These are phyloP conservation scores for Triadica sebifera DNA, from an alignment of 345 rosid species.

Conservation along the genomic window DNA sequence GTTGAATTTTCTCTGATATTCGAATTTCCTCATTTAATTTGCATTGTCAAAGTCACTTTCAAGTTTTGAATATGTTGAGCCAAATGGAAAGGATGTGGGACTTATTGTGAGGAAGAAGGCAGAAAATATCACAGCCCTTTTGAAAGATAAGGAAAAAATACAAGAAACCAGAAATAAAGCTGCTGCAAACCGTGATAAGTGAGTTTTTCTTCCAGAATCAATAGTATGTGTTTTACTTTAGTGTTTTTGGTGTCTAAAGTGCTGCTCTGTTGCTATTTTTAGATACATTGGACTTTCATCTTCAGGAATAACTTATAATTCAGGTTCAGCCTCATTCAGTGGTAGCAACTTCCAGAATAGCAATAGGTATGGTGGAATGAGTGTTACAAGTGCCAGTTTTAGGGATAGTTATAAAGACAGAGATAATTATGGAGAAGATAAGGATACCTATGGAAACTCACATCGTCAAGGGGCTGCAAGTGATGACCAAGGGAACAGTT, in stretches of 20 bases:
- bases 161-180: conserved; percentile 89
- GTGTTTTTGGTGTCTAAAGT: conserved; percentile 14
- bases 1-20: conserved; percentile 28
- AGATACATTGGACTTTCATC: conserved; percentile 97
- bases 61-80: conserved; percentile 94
- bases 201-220: conserved; percentile 29
- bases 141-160: conserved; percentile 83
- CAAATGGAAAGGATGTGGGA: conserved; percentile 90
- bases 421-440: conserved; percentile 40
- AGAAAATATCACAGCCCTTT: conserved; percentile 64
- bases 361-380: conserved; percentile 45
- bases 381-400: conserved; percentile 36
- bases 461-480: conserved; percentile 32
- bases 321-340: conserved; percentile 61
- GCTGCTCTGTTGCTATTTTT: conserved; percentile 14
- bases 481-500: conserved; percentile 41
- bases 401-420: conserved; percentile 48
- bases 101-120: conserved; percentile 95
- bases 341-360: conserved; percentile 47
- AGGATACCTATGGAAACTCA: conserved; percentile 56
- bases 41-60: conserved; percentile 63
- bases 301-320: conserved; percentile 63
- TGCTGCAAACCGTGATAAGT: conserved; percentile 89
- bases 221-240: conserved; percentile 8
- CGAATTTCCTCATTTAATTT: conserved; percentile 27